Base-by-base conservation (phyloP, 179 eudicot genomes). In the Vitellaria paradoxa region DNA sequence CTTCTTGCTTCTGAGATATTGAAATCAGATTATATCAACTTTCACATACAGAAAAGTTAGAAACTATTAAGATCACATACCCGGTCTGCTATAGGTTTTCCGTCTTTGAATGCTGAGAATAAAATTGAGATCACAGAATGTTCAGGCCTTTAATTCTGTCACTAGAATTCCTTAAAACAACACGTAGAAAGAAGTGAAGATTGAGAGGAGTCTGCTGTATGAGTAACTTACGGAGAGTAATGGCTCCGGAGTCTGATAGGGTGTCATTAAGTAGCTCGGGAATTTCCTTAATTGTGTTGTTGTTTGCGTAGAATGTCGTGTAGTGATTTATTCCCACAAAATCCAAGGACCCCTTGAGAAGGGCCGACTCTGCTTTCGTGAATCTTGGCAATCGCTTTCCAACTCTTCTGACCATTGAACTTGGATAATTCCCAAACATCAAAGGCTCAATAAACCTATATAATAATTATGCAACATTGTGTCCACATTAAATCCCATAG, bases 381-480 rank as follows among this genome's bases (percentile, higher is more conserved):
- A 93, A 87, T 62, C 78, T 73, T 15, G 98, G 98, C 53, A 93
- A 89, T 77, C 98, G 87, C 20, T 76, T 84, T 18, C 76, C 87
- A 11, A 93, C 98, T 66, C 83, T 80, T 53, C 81, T 82, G 76
- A 84, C 85, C 96, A 93, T 90, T 17, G 98, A 88, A 23, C 79
- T 76, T 63, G 98, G 98, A 80, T 93, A 93, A 24, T 82, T 47
- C 21, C 94, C 98, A 50, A 85, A 85, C 82, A 87, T 76, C 21
- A 93, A 83, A 23, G 98, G 98, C 82, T 91, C 97, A 63, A 93
- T 86, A 72, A 93, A 91, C 98, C 97, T 93, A 88, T 68, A 76
- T 73, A 4, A n/a, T 30, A 30, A 30, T 30, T 60, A 60, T 18
- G 24, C 24, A 60, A 18, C 5, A 18, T 5, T 60, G 24, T 6